Evolutionary conservation across 495 filamentous ascomycete genomes (phyloP).

Genomic region (Schizothecium vesticola): DNA sequence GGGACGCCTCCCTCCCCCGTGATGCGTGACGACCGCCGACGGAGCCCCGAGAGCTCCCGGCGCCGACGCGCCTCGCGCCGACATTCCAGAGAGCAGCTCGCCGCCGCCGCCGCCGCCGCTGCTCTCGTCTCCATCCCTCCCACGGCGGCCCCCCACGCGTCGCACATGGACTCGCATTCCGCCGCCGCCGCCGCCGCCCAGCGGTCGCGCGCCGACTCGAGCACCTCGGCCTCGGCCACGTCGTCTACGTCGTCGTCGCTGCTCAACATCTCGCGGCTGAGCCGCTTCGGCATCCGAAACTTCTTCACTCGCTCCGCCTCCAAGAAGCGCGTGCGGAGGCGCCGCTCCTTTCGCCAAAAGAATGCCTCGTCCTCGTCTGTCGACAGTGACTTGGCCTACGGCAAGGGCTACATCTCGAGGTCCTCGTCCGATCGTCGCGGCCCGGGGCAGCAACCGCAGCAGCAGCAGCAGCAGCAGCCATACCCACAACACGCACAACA

Average conservation of each 20-base stretch:
- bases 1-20: conserved; percentile 13
- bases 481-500: conserved; percentile 13
- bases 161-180: background rate
- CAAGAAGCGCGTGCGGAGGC: conserved; percentile 40
- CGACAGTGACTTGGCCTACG: conserved; percentile 51
- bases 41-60: conserved; percentile 46
- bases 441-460: conserved; percentile 4
- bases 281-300: conserved; percentile 36
- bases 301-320: conserved; percentile 37
- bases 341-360: conserved; percentile 37
- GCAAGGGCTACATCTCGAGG: conserved; percentile 46
- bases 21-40: conserved; percentile 44
- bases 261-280: conserved; percentile 38
- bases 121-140: conserved; percentile 20
- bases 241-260: conserved; percentile 45
- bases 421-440: conserved; percentile 9
- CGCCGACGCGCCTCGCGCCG: conserved; percentile 45
- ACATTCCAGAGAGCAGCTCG: conserved; percentile 42
- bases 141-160: conserved; percentile 29
- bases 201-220: conserved; percentile 36
- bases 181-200: conserved; percentile 27
- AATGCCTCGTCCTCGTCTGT: conserved; percentile 47
- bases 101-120: conserved; percentile 31
- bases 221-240: conserved; percentile 34
- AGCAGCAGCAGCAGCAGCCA: conserved; percentile 13